Evolutionary conservation across 2,329 filamentous ascomycete genomes (phyloP), one percentile per base, ranked within the genome.

Genomic region (Shiraia sp.): DNA sequence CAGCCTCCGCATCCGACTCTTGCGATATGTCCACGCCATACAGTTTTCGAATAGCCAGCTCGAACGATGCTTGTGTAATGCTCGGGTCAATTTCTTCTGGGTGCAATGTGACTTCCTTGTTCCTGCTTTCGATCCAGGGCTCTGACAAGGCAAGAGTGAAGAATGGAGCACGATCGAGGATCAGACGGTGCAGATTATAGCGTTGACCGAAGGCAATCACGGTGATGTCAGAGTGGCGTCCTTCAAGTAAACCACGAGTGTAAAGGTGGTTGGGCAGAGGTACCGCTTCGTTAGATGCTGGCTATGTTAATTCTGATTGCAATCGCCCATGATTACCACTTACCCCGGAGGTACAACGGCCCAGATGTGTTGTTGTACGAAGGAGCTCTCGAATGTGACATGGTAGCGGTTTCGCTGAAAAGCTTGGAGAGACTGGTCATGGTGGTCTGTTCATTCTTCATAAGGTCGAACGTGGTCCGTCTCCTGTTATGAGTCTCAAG

Each of bases 81-180:
- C 72, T 78, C 10, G 60, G 51, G 49, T 81, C 78, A 25, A 81
- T 74, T 32, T 79, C 73, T 48, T 80, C 76, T 0, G 78, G 78
- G 37, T 76, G 70, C 6, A 81, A 63, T 0, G 69, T 72, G 35
- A 81, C 75, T 33, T 80, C 77, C 46, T 72, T 78, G 4, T 75
- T 69, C 25, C 68, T 71, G 45, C 77, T 77, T 53, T 81, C 78
- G 8, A 77, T 65, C 78, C 78, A 81, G n/a, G 77, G 76, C 25
- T 75, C 77, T 0, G 75, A 79, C 16, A 81, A 66, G 10, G 77
- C 77, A 10, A 73, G 75, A 2, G 73, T 71, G 59, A 81, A 81
- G 70, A 79, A 81, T 0, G 78, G 77, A 4, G 79, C 76, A 36
- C 75, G 74, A 54, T 80, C 78, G 14, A 81, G 74, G 14, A 81